Evolutionary conservation across 805 yeast genomes (phyloP), one percentile per base, ranked within the genome.

Genomic region (Sporopachydermia quercuum): DNA sequence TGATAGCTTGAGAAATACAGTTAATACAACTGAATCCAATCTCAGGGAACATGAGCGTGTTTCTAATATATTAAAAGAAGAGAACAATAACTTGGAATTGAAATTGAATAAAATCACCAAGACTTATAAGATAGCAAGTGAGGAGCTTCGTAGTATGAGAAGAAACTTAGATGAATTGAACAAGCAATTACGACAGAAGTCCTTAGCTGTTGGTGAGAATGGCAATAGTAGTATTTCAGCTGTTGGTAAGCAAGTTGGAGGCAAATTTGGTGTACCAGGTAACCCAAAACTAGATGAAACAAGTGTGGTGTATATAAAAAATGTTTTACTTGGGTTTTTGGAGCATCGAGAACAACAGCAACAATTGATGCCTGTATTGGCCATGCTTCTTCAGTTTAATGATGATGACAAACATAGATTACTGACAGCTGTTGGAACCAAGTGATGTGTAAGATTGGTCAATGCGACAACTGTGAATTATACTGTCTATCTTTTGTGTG

Each of bases 321-420:
- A 91, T 53, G 96, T 89, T 2, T 57, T 89, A n/a, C 61, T 89
- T 2, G 96, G 96, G 2, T 91, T 81, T 54, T 58, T 91, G 40
- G 96, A 87, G 52, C 95, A 83, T 53, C 81, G 71, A 51, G 98
- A 89, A n/a, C 96, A 87, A 57, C 68, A 97, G 43, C 74, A 68
- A 18, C 84, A 78, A 55, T 66, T 89, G 35, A 61, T 91, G 19
- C 96, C 97, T 0, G 97, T 91, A 4, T 63, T 89, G 16, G 71
- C 87, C 38, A 76, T 83, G 47, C 57, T 89, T 39, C 67, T 89
- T 43, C 74, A 76, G 40, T 61, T 89, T 52, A 73, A 68, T 38
- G 73, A 70, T 39, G 71, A 66, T 4, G 98, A 89, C 47, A 91
- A 82, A 54, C 70, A 70, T 47, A 71, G 85, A 50, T 63, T 89